These are phyloP conservation scores for Candida sp. DNA, from an alignment of 1,139 yeast species.

Conservation along the genomic window DNA sequence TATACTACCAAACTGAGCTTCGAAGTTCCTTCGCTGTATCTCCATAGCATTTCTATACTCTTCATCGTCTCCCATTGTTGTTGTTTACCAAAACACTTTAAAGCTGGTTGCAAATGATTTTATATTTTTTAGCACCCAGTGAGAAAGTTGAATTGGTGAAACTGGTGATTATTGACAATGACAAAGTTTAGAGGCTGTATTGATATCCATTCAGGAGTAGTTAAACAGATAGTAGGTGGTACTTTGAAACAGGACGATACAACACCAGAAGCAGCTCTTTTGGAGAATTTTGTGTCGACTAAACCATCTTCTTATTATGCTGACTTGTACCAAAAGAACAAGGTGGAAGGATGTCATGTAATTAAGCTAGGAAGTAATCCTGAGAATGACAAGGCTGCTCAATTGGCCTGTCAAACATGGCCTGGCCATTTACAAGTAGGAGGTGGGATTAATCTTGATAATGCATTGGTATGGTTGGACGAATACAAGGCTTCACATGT, in stretches of 20 bases:
- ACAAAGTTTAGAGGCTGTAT: slow-evolving; percentile 92
- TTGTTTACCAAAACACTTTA: background rate
- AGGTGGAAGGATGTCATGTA: slow-evolving; percentile 80
- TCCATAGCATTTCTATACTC: slow-evolving; percentile 48
- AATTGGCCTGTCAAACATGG: slow-evolving; percentile 71
- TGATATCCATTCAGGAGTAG: slow-evolving; percentile 91
- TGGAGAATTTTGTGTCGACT: slow-evolving; percentile 79
- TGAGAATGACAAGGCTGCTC: slow-evolving; percentile 81
- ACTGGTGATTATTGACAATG: slow-evolving; percentile 38
- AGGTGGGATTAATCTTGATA: slow-evolving; percentile 78
- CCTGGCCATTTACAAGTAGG: slow-evolving; percentile 80
- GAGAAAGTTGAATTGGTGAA: slow-evolving; percentile 86
- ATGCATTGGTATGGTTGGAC: slow-evolving; percentile 74
- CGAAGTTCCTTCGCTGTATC: slow-evolving; percentile 58
- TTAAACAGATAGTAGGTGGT: slow-evolving; percentile 96
- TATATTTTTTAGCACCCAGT: slow-evolving; percentile 61
- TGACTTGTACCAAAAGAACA: slow-evolving; percentile 55
- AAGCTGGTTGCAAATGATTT: background rate
- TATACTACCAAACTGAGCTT: slow-evolving; percentile 64
- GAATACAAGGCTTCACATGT: slow-evolving; percentile 69
- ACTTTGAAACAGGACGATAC: slow-evolving; percentile 60
- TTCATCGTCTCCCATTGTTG: slow-evolving; percentile 29
- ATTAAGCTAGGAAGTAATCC: slow-evolving; percentile 79
- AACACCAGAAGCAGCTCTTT: slow-evolving; percentile 28
- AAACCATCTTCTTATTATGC: slow-evolving; percentile 79